Conservation (phyloP, 1,284 basidiomycete genomes). For the Calocybe gambosa region DNA sequence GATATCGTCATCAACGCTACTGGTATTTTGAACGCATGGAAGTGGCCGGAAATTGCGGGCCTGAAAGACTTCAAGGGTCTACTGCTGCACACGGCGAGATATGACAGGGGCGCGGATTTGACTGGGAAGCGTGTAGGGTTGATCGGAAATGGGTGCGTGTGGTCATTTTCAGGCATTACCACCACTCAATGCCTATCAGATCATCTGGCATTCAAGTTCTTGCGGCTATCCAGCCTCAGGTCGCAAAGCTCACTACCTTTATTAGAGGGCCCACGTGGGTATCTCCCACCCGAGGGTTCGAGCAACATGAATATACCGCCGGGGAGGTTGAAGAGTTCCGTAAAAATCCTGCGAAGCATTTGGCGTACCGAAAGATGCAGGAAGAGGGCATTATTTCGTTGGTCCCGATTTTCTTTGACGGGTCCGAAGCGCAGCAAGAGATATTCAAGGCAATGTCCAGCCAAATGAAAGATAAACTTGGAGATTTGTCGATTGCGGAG, state of each 20-base stretch:
- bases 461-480: constrained; percentile 21
- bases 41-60: constrained; percentile 36
- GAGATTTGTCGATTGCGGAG: constrained; percentile 9
- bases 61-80: constrained; percentile 35
- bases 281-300: constrained; percentile 20
- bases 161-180: not conserved
- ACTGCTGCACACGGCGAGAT: constrained; percentile 42
- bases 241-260: constrained; percentile 24
- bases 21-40: constrained; percentile 29
- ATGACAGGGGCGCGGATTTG: constrained; percentile 35
- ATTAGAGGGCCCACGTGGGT: constrained; percentile 29
- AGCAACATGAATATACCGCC: constrained; percentile 21
- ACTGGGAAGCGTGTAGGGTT: constrained; percentile 39
- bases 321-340: constrained; percentile 22
- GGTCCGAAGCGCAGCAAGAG: constrained; percentile 20
- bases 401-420: constrained; percentile 21
- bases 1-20: constrained; percentile 28
- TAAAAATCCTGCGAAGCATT: constrained; percentile 19
- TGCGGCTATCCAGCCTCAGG: constrained; percentile 26
- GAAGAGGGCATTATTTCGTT: constrained; percentile 18
- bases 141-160: constrained; percentile 41
- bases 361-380: constrained; percentile 22
- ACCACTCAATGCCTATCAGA: constrained; percentile 10
- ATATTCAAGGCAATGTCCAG: constrained; percentile 11
- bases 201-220: constrained; percentile 33